Evolutionary conservation across 371 early-diverging fungal genomes (phyloP).

Genomic region (Haplosporangium sp.): DNA sequence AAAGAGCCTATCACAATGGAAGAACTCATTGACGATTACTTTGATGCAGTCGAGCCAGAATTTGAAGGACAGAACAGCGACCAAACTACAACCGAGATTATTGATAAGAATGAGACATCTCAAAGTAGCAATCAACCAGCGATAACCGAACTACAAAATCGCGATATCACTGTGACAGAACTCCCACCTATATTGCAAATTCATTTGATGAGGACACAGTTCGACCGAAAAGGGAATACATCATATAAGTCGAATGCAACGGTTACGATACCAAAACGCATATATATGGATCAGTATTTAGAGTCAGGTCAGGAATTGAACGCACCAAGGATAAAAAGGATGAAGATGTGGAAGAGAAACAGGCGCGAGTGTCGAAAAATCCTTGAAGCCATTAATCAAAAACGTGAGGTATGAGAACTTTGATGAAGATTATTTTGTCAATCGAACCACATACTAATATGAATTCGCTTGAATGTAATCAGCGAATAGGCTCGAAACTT

Average conservation of each 20-base stretch:
- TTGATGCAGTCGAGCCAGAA: conserved; percentile 19
- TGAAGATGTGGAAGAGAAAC: conserved; percentile 31
- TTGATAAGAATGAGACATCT: background rate
- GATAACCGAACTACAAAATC: background rate
- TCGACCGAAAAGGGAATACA: conserved; percentile 39
- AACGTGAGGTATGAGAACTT: conserved; percentile 3
- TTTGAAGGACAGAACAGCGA: background rate
- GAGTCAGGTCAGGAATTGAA: conserved; percentile 28
- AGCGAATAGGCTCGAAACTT: too few relatives aligned
- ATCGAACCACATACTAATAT: background rate
- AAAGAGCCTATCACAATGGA: conserved; percentile 39
- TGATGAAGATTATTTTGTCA: background rate
- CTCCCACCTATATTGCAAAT: conserved; percentile 62
- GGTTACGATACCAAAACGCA: conserved; percentile 35
- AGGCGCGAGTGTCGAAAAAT: conserved; percentile 7
- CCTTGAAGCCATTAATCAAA: conserved; percentile 19
- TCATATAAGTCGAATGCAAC: conserved; percentile 57
- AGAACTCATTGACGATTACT: conserved; percentile 57
- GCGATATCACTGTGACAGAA: conserved; percentile 40
- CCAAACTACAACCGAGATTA: background rate
- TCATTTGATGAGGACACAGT: conserved; percentile 61
- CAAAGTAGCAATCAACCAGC: too few relatives aligned
- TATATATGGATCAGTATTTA: conserved; percentile 53
- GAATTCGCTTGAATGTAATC: too few relatives aligned
- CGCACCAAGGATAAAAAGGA: conserved; percentile 20